A percentile compares a stretch with the other conserved stretches of the same genome.
These are phyloP conservation scores for Peniophora sp. DNA, from an alignment of 1,284 basidiomycete species.

Conservation along the genomic window DNA sequence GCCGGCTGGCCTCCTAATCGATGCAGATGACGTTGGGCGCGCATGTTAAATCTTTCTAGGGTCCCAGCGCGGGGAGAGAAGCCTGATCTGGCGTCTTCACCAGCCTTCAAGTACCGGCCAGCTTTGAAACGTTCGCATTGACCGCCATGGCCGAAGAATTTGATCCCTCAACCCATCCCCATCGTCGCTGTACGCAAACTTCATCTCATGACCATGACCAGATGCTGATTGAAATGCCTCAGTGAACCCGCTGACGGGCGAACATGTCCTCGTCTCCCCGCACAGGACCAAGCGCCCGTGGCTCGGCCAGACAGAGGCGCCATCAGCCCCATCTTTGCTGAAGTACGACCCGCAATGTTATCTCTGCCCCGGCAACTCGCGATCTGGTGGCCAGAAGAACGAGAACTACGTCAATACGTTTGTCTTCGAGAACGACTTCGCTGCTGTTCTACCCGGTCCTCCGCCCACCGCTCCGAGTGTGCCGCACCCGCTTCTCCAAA, in stretches of 20 bases:
- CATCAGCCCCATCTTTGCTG: slow-evolving; percentile 47
- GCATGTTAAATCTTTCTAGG: too few species aligned
- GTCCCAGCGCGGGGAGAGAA: too few species aligned
- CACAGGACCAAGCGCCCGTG: slow-evolving; percentile 80
- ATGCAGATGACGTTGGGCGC: too few species aligned
- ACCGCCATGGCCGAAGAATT: slow-evolving; percentile 31
- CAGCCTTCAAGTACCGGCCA: too few species aligned
- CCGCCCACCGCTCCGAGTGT: slow-evolving; percentile 36
- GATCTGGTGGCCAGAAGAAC: slow-evolving; percentile 73
- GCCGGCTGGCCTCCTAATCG: too few species aligned
- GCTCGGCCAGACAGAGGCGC: slow-evolving; percentile 77
- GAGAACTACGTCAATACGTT: slow-evolving; percentile 64
- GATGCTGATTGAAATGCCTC: slow-evolving; percentile 15
- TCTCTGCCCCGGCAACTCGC: slow-evolving; percentile 83
- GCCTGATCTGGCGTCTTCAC: too few species aligned
- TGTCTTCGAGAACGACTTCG: slow-evolving; percentile 82
- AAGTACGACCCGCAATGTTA: slow-evolving; percentile 79
- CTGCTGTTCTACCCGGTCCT: slow-evolving; percentile 67
- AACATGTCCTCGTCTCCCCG: slow-evolving; percentile 79
- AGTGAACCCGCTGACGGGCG: slow-evolving; percentile 75
- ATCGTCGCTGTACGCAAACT: slow-evolving; percentile 61
- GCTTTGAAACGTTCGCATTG: too few species aligned
- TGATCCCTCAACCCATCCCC: slow-evolving; percentile 60
- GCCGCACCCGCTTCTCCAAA: slow-evolving; percentile 58
- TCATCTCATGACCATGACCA: not conserved